Evolutionary conservation across 352 stramenopile species (phyloP).

Genomic region (Phytopythium boreale): DNA sequence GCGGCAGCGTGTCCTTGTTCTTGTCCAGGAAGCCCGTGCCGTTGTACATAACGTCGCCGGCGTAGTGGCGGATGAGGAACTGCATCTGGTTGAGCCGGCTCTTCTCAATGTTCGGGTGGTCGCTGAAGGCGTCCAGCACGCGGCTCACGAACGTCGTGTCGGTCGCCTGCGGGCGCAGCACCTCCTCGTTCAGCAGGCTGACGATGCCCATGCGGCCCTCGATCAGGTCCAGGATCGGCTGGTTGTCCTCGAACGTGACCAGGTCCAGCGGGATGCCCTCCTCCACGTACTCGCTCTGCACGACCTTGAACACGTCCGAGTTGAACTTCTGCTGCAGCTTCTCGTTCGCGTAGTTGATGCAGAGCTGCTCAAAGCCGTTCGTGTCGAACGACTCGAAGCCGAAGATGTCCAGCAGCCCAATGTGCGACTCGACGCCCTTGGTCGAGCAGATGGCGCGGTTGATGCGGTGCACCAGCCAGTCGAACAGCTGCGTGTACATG

Average conservation of each 20-base stretch:
- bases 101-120: conserved; percentile 84
- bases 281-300: conserved; percentile 93
- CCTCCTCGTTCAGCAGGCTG: conserved; percentile 94
- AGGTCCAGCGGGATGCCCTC: conserved; percentile 87
- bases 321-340: conserved; percentile 91
- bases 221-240: conserved; percentile 89
- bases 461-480: conserved; percentile 93
- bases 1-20: conserved; percentile 85
- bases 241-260: conserved; percentile 91
- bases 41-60: conserved; percentile 81
- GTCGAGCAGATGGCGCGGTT: conserved; percentile 80
- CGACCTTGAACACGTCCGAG: conserved; percentile 93
- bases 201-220: conserved; percentile 89
- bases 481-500: conserved; percentile 95
- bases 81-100: conserved; percentile 80
- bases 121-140: conserved; percentile 68
- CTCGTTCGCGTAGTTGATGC: conserved; percentile 92
- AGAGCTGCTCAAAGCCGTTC: conserved; percentile 90
- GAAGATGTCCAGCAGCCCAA: conserved; percentile 95
- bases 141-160: conserved; percentile 86
- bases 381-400: conserved; percentile 93
- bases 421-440: conserved; percentile 74
- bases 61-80: conserved; percentile 84
- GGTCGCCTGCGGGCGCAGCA: conserved; percentile 82
- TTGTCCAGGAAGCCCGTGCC: conserved; percentile 74